Evolutionary conservation across 345 rosid genomes (phyloP).

Genomic region (Carallia brachiata): DNA sequence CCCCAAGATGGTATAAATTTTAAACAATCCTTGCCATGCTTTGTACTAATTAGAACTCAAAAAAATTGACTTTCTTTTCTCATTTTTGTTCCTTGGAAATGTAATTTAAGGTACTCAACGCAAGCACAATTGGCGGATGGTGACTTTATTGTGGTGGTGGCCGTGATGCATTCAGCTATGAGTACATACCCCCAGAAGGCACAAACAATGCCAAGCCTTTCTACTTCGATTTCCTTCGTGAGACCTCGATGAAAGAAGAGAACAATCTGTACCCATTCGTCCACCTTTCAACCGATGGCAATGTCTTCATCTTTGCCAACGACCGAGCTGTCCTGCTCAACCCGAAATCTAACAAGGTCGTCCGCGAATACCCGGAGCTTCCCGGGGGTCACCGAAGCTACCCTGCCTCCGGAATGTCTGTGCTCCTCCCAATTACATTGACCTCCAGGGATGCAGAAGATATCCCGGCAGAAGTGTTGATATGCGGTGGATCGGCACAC

Average conservation of each 20-base stretch:
- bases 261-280: slow-evolving; percentile 87
- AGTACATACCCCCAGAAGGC: slow-evolving; percentile 68
- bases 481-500: slow-evolving; percentile 60
- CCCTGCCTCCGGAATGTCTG: slow-evolving; percentile 70
- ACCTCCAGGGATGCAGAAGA: slow-evolving; percentile 12
- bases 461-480: slow-evolving; percentile 47
- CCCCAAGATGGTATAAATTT: slow-evolving; percentile 54
- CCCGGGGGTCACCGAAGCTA: slow-evolving; percentile 75
- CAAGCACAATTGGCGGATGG: slow-evolving; percentile 76
- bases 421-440: slow-evolving; percentile 54
- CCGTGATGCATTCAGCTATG: slow-evolving; percentile 62
- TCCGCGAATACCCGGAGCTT: slow-evolving; percentile 63
- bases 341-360: slow-evolving; percentile 41
- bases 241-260: slow-evolving; percentile 52
- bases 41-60: too few species aligned
- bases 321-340: slow-evolving; percentile 59
- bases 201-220: slow-evolving; percentile 31
- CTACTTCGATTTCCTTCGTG: slow-evolving; percentile 43
- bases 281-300: slow-evolving; percentile 74
- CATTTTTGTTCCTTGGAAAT: not conserved
- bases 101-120: slow-evolving; percentile 34
- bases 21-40: too few species aligned
- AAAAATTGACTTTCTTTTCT: not conserved
- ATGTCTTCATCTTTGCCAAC: slow-evolving; percentile 79
- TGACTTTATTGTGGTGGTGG: slow-evolving; percentile 74